Percentiles rank a stretch among this genome's conserved stretches.
Evolutionary conservation across 306 rosid genomes (phyloP).

Genomic region (Dalbergia cochinchinensis): DNA sequence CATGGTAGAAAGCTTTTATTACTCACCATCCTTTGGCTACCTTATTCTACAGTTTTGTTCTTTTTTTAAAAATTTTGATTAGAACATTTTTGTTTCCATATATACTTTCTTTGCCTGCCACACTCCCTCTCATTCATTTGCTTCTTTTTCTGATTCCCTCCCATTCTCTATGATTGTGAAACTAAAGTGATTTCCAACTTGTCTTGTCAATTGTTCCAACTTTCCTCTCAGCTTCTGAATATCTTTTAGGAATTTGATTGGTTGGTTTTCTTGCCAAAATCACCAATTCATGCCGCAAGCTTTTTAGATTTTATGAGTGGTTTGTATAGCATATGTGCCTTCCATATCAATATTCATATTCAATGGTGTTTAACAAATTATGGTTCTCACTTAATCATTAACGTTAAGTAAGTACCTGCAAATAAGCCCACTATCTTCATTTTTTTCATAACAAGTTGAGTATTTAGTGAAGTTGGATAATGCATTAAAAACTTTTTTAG

Average conservation of each 20-base stretch:
- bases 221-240: slow-evolving; percentile 33
- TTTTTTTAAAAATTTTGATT: too few relatives aligned
- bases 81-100: slow-evolving; percentile 29
- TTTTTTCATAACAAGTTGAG: not conserved
- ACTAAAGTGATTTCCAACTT: slow-evolving; percentile 28
- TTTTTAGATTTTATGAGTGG: not conserved
- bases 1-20: slow-evolving; percentile 22
- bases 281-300: slow-evolving; percentile 23
- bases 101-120: slow-evolving; percentile 18
- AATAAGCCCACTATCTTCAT: not conserved
- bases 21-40: slow-evolving; percentile 20
- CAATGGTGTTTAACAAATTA: not conserved
- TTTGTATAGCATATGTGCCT: not conserved
- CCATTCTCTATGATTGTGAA: slow-evolving; percentile 38
- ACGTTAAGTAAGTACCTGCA: not conserved
- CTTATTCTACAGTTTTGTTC: slow-evolving; percentile 26
- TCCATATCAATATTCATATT: not conserved
- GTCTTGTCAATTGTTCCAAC: slow-evolving; percentile 3
- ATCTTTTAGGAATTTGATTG: slow-evolving; percentile 20
- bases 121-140: slow-evolving; percentile 22
- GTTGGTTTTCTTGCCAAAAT: slow-evolving; percentile 5
- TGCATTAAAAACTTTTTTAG: too few relatives aligned
- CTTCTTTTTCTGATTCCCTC: slow-evolving; percentile 41
- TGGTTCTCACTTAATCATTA: not conserved
- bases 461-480: not conserved